Evolutionary conservation across 2,329 filamentous ascomycete species (phyloP), one percentile per base, ranked within the genome.

Genomic region (Achaetomium macrosporum): DNA sequence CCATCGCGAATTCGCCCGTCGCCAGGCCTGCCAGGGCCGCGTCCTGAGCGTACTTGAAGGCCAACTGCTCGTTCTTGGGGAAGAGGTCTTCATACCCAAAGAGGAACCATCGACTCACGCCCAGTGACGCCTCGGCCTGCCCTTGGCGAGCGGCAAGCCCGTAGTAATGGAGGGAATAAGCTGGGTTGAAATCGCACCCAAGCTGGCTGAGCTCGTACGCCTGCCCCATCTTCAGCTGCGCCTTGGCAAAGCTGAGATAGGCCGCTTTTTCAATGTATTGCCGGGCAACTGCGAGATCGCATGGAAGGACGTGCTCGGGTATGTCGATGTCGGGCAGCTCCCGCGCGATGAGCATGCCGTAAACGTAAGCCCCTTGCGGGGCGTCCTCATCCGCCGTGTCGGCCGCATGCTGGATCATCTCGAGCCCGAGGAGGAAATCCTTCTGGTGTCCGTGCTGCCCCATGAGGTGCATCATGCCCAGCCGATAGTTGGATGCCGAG

Each of bases 61-160:
- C 92, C 45, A 97, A 74, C 66, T 92, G 87, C 70, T 99, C 93
- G 64, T 96, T 97, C 77, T 97, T 97, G 55, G 88, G 82, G 65
- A 99, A 96, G 7, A 95, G 78, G 19, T 86, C 87, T 61, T 97
- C 92, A 59, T 93, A 91, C 2, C 93, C 93, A 64, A 95, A 97
- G 29, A 99, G 77, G 66, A 97, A 99, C 93, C 93, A 99, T 70
- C 96, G 93, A 70, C 92, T 97, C 56, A 99, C 90, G 29, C 92
- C 90, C 71, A 99, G 87, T 55, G 96, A 90, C 0, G 92, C 93
- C 68, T 99, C 93, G 0, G 90, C 78, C 63, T 97, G 90, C 16
- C 91, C 92, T 71, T 97, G 93, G 59, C 88, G 85, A 12, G 93
- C 88, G 19, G 93, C 92, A 31, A 99, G 78, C 36, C 90, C 89